These are phyloP conservation scores for Penicillium ochrochloron DNA, from an alignment of 495 filamentous ascomycete genomes.

Conservation along the genomic window DNA sequence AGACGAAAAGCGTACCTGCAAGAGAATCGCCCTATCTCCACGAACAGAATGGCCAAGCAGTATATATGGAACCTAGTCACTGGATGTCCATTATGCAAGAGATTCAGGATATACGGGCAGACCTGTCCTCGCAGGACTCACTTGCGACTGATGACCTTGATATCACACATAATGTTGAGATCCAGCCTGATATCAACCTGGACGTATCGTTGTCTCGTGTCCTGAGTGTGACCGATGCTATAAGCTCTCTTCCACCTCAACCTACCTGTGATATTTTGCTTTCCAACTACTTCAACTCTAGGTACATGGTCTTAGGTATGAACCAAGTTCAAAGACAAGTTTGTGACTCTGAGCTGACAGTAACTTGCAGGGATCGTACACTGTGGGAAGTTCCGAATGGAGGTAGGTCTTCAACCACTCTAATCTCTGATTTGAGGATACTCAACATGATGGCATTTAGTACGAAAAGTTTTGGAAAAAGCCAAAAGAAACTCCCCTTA, in stretches of 20 bases:
- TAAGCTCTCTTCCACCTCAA: conserved; percentile 45
- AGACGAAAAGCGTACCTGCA: conserved; percentile 6
- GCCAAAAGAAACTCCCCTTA: conserved; percentile 36
- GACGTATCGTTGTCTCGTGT: background rate
- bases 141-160: conserved; percentile 2
- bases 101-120: conserved; percentile 42
- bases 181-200: conserved; percentile 1
- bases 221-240: conserved; percentile 29
- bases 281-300: conserved; percentile 54
- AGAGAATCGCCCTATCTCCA: conserved; percentile 13
- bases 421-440: background rate
- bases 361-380: conserved; percentile 20
- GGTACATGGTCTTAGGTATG: conserved; percentile 35
- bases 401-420: conserved; percentile 18
- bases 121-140: conserved; percentile 26
- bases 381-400: conserved; percentile 26
- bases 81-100: conserved; percentile 61
- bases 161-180: background rate
- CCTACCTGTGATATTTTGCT: conserved; percentile 46
- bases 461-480: conserved; percentile 55
- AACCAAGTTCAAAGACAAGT: background rate
- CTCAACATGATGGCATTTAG: conserved; percentile 22
- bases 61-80: conserved; percentile 57
- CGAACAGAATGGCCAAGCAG: conserved; percentile 29
- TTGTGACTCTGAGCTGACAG: background rate